Evolutionary conservation across 495 filamentous ascomycete species (phyloP).

Genomic region (Penicillium riverlandense): DNA sequence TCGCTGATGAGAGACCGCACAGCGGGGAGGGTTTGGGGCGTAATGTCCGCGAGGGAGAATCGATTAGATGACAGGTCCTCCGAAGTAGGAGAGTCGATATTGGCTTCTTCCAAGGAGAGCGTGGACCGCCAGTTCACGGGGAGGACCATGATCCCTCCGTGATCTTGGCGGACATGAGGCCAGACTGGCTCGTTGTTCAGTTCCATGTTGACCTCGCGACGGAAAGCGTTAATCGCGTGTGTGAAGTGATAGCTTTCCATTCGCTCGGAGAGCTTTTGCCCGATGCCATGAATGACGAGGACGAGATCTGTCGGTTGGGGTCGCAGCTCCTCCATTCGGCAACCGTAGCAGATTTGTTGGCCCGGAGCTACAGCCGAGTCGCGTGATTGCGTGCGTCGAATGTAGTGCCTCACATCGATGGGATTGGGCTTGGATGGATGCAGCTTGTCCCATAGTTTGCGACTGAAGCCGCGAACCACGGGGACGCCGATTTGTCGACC

Average conservation of each 20-base stretch:
- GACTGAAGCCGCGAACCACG: slow-evolving; percentile 81
- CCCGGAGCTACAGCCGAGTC: slow-evolving; percentile 16
- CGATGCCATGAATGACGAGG: slow-evolving; percentile 89
- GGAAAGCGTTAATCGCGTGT: slow-evolving; percentile 84
- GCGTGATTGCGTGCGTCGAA: slow-evolving; percentile 30
- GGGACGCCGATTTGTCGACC: slow-evolving; percentile 75
- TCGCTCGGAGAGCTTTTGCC: slow-evolving; percentile 91
- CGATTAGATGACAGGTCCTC: slow-evolving; percentile 49
- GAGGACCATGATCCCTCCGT: slow-evolving; percentile 67
- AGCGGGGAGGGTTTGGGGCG: slow-evolving; percentile 79
- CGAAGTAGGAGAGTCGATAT: slow-evolving; percentile 36
- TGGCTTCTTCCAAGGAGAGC: slow-evolving; percentile 74
- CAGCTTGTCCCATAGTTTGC: slow-evolving; percentile 64
- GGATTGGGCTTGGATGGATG: slow-evolving; percentile 53
- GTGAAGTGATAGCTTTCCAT: slow-evolving; percentile 97
- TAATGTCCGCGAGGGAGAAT: slow-evolving; percentile 83
- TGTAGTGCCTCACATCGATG: slow-evolving; percentile 41
- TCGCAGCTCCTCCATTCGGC: slow-evolving; percentile 53
- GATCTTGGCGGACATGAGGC: slow-evolving; percentile 61
- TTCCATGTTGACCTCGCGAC: slow-evolving; percentile 81
- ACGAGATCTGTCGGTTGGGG: slow-evolving; percentile 79
- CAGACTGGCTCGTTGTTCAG: slow-evolving; percentile 66
- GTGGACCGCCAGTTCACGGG: slow-evolving; percentile 86
- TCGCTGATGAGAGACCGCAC: slow-evolving; percentile 88
- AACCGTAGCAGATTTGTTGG: slow-evolving; percentile 41